Base-by-base conservation (phyloP, 805 yeast genomes). In the Myxozyma neotropica region DNA sequence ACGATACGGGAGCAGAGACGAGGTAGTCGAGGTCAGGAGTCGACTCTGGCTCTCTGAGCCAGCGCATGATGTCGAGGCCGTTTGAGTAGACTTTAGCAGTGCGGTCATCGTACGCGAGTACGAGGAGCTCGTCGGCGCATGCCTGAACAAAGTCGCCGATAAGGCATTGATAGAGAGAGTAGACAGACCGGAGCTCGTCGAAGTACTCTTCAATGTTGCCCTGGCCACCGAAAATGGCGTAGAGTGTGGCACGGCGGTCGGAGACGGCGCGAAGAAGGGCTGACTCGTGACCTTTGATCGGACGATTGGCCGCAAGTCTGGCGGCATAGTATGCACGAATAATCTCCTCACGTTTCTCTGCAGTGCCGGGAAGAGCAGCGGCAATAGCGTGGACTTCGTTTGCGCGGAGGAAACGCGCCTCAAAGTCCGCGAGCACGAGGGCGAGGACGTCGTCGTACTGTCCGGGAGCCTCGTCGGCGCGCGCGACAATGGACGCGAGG, bases 121-220 rank as follows among this genome's bases (percentile, higher is more conserved):
- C 72, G 68, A 83, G 83, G 69, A 94, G 81, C 69, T 84, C 83
- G 24, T 80, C 77, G 66, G 93, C 90, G 58, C 90, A 83, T 67
- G 84, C 80, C 63, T 78, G 75, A 68, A 94, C 81, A 68, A 93
- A 83, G 69, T 87, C 93, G 24, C 81, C 75, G 57, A 91, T 78
- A 64, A 93, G 79, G 27, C 89, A 88, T 66, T 85, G 81, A 80
- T 94, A 94, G 59, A 85, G 81, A 65, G 83, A 78, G 79, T 88
- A 87, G 60, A 92, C 74, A 66, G 90, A 95, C 74, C 96, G 85
- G 73, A 94, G 83, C 79, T 94, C 99, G 73, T 92, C 97, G 69
- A 94, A 94, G 79, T 90, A 94, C 74, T 94, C 97, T 73, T 94
- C 98, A 54, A 96, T 86, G 79, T 90, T 93, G 77, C 99, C 99